Evolutionary conservation across 2,329 filamentous ascomycete genomes (phyloP).

Genomic region (Aspergillus sp.): DNA sequence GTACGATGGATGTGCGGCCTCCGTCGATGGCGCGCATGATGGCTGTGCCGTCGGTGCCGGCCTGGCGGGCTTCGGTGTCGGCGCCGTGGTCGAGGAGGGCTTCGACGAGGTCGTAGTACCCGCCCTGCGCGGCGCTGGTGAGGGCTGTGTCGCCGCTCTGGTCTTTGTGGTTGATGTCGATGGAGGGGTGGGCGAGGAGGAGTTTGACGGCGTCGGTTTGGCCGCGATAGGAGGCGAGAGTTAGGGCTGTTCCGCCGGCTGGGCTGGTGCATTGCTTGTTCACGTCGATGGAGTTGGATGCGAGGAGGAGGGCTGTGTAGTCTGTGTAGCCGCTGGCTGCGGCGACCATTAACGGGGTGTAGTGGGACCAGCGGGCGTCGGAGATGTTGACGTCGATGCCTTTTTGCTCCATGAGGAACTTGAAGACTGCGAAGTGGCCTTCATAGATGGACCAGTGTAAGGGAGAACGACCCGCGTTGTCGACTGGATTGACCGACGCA

Average conservation of each 20-base stretch:
- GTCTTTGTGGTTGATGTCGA: slow-evolving; percentile 1
- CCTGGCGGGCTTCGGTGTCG: slow-evolving; percentile 1
- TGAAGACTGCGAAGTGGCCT: neutral
- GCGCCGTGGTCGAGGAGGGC: slow-evolving; percentile 4
- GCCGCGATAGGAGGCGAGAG: neutral
- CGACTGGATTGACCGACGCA: neutral
- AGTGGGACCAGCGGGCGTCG: neutral
- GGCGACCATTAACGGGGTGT: neutral
- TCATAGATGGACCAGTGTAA: neutral
- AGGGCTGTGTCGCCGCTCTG: neutral
- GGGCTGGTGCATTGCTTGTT: slow-evolving; percentile 2
- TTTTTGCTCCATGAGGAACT: neutral
- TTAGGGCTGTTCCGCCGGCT: neutral
- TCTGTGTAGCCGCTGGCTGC: neutral
- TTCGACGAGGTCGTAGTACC: neutral
- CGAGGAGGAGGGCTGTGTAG: neutral
- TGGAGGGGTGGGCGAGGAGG: neutral
- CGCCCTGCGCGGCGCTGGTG: neutral
- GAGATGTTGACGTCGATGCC: slow-evolving; percentile 8
- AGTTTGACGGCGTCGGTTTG: neutral
- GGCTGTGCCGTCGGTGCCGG: neutral
- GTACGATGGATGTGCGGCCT: neutral
- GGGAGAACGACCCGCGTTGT: slow-evolving; percentile 3
- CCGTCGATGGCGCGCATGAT: slow-evolving; percentile 8
- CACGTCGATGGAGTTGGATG: neutral